These are phyloP conservation scores for Gentiana macrophylla DNA, from an alignment of 257 asterid species.

Conservation along the genomic window DNA sequence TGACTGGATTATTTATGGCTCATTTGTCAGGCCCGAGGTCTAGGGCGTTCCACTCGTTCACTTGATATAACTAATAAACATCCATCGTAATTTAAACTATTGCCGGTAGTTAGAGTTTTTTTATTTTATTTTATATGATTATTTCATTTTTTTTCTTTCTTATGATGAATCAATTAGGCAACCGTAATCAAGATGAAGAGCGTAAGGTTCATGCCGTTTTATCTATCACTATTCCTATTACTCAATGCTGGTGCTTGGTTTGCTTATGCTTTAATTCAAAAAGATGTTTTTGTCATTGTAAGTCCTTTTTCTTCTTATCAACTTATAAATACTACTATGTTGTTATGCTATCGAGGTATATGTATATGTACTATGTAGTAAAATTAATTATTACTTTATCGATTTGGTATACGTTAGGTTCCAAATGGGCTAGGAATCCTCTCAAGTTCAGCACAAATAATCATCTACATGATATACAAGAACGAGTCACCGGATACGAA, in stretches of 20 bases:
- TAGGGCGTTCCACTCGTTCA: too few relatives aligned
- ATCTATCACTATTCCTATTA: conserved; percentile 10
- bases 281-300: conserved; percentile 4
- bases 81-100: too few relatives aligned
- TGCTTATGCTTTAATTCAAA: conserved; percentile 7
- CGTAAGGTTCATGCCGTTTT: conserved; percentile 14
- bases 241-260: conserved; percentile 17
- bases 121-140: too few relatives aligned
- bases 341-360: too few relatives aligned
- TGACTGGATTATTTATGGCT: too few relatives aligned
- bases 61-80: too few relatives aligned
- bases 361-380: too few relatives aligned
- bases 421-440: conserved; percentile 10
- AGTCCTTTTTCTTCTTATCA: neutral
- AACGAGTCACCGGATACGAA: neutral
- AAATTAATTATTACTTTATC: too few relatives aligned
- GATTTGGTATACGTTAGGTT: neutral
- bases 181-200: conserved; percentile 10
- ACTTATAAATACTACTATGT: too few relatives aligned
- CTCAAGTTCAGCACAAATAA: conserved; percentile 9
- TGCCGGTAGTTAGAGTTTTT: too few relatives aligned
- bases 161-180: neutral
- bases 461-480: conserved; percentile 9
- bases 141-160: too few relatives aligned
- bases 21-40: too few relatives aligned